Base-by-base conservation (phyloP, 1,284 basidiomycete genomes). In the Leccinum angustisporum region DNA sequence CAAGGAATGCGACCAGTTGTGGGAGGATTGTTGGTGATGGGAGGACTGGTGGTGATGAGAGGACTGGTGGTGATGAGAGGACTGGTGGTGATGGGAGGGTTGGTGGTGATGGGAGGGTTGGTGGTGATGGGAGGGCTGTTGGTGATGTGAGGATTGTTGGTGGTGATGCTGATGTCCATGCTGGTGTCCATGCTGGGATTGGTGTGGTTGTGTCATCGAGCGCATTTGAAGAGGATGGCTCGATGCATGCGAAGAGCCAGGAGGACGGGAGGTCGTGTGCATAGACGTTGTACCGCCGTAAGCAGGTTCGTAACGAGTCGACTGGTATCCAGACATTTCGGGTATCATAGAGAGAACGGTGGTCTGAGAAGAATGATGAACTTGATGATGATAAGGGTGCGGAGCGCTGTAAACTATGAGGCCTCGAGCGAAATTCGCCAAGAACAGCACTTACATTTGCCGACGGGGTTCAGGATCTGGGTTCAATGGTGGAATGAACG, bases 271-370 rank as follows among this genome's bases (percentile, higher is more conserved):
- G 34, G 54, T 46, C 9, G 66, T 34, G 55, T 75, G 76, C 70
- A 65, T 67, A 31, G 65, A 9, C n/a, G 67, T 21, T 33, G 63
- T 13, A 54, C 63, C 53, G 31, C 64, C 63, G 65, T 83, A 84
- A 33, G 77, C 64, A 50, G 18, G 50, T 5, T 84, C 81, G 65
- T 87, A 86, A 65, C 83, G 84, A 56, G 77, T 61, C 25, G 75
- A 65, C 64, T 80, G 78, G 75, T 87, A 86, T 71, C 81, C 69
- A 60, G 79, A 69, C 61, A 83, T 74, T 72, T 88, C 86, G 69
- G 86, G 82, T 70, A 87, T 85, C 72, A 86, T 80, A 60, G 83
- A 78, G 52, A 87, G 72, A 63, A 78, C 69, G 58, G 78, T 78
- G 65, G 72, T 76, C 63, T 79, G 77, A 58, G 74, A 77, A 60